Evolutionary conservation across 495 filamentous ascomycete genomes (phyloP).

Genomic region (Parmelia sp.): DNA sequence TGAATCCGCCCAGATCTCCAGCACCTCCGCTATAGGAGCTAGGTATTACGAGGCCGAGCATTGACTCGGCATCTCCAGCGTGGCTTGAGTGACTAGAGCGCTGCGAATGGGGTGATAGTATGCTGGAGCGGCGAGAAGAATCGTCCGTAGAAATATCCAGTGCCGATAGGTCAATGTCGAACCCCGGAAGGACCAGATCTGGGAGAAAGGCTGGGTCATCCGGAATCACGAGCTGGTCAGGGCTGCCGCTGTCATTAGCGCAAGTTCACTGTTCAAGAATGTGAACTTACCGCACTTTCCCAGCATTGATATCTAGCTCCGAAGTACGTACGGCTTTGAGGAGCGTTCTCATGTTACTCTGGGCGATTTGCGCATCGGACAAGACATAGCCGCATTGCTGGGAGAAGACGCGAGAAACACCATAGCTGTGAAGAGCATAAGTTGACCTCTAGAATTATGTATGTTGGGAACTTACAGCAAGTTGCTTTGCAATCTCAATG

Average conservation of each 20-base stretch:
- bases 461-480: conserved; percentile 51
- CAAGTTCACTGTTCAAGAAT: not conserved
- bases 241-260: conserved; percentile 42
- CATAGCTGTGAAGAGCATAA: conserved; percentile 49
- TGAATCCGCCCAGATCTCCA: conserved; percentile 34
- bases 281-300: conserved; percentile 59
- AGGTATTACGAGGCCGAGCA: conserved; percentile 27
- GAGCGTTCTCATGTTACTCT: conserved; percentile 62
- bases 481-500: conserved; percentile 84
- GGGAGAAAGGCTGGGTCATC: conserved; percentile 87
- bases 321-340: conserved; percentile 48
- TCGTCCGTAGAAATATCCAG: conserved; percentile 30
- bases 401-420: conserved; percentile 73
- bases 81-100: conserved; percentile 32
- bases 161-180: conserved; percentile 50
- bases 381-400: conserved; percentile 86
- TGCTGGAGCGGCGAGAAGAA: conserved; percentile 34
- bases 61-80: conserved; percentile 20
- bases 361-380: conserved; percentile 68
- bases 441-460: not conserved
- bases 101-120: conserved; percentile 32
- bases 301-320: conserved; percentile 64
- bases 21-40: conserved; percentile 26
- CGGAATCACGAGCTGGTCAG: conserved; percentile 67
- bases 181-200: conserved; percentile 51